phyloP scores from a whole-genome alignment of 345 rosid genomes.

The Populus deltoides region DNA sequence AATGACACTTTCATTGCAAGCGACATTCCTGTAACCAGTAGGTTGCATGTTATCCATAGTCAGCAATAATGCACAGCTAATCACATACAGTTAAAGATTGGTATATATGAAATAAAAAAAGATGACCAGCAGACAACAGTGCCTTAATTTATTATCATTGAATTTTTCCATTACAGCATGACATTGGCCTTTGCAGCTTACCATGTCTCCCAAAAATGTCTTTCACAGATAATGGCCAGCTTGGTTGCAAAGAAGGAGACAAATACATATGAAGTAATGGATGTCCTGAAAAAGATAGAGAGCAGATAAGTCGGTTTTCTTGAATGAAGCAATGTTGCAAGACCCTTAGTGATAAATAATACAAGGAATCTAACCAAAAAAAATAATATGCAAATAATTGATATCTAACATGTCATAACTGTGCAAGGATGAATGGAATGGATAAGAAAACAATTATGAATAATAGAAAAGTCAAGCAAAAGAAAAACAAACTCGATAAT shows the following conservation, averaged over 20 bases:
- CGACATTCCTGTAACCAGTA: conserved; percentile 47
- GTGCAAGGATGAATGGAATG: not conserved
- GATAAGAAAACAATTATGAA: not conserved
- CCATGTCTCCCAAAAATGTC: conserved; percentile 28
- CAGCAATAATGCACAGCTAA: not conserved
- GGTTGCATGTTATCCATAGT: not conserved
- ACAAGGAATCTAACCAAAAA: not conserved
- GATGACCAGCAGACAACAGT: not conserved
- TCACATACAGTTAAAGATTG: not conserved
- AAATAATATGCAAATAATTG: not conserved
- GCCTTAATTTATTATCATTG: not conserved
- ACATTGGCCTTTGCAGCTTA: conserved; percentile 12
- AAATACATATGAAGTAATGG: conserved; percentile 26
- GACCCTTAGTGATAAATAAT: not conserved
- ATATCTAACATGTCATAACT: not conserved
- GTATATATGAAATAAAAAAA: not conserved
- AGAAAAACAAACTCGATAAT: not conserved
- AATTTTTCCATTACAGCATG: not conserved
- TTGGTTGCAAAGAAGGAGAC: conserved; percentile 32
- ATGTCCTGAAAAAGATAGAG: conserved; percentile 32
- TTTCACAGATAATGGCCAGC: conserved; percentile 21
- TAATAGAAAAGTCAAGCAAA: not conserved
- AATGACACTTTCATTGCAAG: conserved; percentile 42
- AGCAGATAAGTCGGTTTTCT: conserved; percentile 4
- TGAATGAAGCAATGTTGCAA: not conserved